Conservation (phyloP, 108 stramenopile species). For the Nitzschia palea region DNA sequence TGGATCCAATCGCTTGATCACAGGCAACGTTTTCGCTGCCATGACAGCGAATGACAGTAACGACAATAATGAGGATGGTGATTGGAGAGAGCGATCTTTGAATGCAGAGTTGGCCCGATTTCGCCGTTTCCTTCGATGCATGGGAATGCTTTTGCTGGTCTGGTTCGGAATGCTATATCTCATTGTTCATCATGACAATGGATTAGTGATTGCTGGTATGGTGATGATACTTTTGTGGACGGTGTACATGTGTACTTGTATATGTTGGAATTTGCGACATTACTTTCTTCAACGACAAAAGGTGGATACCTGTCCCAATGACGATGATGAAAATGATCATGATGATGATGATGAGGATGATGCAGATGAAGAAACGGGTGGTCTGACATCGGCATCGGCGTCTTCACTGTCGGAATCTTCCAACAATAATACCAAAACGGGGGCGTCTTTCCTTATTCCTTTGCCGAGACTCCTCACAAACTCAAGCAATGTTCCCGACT, state of each 20-base stretch:
- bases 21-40: too few species aligned
- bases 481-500: not conserved
- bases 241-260: conserved; percentile 9
- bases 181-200: conserved; percentile 2
- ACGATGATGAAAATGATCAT: not conserved
- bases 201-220: conserved; percentile 1
- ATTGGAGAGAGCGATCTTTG: too few species aligned
- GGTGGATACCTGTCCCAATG: not conserved
- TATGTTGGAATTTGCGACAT: not conserved
- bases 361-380: not conserved
- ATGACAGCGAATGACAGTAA: too few species aligned
- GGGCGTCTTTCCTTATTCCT: not conserved
- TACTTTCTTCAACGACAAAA: not conserved
- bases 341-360: not conserved
- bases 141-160: not conserved
- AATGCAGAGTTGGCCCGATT: not conserved
- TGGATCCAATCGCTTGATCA: too few species aligned
- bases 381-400: not conserved
- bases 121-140: not conserved
- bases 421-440: not conserved
- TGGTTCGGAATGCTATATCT: conserved; percentile 20
- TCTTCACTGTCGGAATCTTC: not conserved
- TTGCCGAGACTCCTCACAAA: not conserved
- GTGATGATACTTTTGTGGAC: conserved; percentile 1
- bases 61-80: too few species aligned